phyloP scores from a whole-genome alignment of 2,329 filamentous ascomycete genomes.

The Pyrenophora tritici-repentis region DNA sequence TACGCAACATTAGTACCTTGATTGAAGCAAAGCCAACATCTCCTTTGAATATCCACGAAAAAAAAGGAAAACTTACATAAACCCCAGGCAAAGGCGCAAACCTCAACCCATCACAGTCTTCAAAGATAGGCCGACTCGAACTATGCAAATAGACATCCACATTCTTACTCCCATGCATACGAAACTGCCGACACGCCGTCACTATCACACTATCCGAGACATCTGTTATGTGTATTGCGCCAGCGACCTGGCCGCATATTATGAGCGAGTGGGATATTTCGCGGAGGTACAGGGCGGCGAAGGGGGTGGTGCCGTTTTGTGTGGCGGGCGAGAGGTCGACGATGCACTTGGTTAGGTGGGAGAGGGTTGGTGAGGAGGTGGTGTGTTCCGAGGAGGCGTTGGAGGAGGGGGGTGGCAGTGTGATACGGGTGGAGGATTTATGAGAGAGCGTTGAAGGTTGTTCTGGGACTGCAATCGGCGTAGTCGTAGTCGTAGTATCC shows the following conservation, averaged over 20 bases:
- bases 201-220: conserved; percentile 77
- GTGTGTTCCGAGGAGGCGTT: conserved; percentile 64
- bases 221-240: conserved; percentile 81
- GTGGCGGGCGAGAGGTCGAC: conserved; percentile 78
- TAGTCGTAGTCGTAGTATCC: too few relatives aligned
- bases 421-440: conserved; percentile 64
- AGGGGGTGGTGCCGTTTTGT: conserved; percentile 52
- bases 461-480: too few relatives aligned
- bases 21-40: not conserved
- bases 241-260: conserved; percentile 76
- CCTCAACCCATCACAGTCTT: conserved; percentile 77
- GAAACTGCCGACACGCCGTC: conserved; percentile 75
- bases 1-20: conserved; percentile 12
- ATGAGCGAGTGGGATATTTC: conserved; percentile 73
- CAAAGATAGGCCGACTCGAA: conserved; percentile 86
- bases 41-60: too few relatives aligned
- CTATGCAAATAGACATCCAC: conserved; percentile 85
- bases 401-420: conserved; percentile 70
- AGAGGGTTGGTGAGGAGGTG: conserved; percentile 70
- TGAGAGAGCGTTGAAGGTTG: conserved; percentile 42
- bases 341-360: conserved; percentile 70
- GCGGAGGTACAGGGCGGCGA: conserved; percentile 72
- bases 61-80: conserved; percentile 62
- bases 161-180: conserved; percentile 84
- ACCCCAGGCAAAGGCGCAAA: conserved; percentile 75